Percentiles rank a stretch among this genome's conserved stretches.
phyloP scores from a whole-genome alignment of 192 early-diverging fungal species.

The Spinellus fusiger region DNA sequence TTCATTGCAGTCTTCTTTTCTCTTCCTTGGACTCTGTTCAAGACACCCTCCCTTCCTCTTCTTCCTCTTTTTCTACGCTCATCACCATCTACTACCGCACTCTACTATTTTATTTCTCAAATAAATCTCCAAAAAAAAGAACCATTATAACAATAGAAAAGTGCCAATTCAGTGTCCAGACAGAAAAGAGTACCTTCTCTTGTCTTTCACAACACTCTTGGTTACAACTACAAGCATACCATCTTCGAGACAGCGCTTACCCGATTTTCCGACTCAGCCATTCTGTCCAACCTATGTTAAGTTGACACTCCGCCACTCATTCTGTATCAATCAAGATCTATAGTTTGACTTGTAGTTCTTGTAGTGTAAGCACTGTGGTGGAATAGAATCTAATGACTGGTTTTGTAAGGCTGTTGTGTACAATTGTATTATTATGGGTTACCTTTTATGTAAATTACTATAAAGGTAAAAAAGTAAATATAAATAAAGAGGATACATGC shows the following conservation, averaged over 20 bases:
- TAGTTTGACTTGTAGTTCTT: slow-evolving; percentile 6
- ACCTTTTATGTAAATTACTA: slow-evolving; percentile 18
- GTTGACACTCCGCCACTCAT: background rate
- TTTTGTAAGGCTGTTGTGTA: slow-evolving; percentile 4
- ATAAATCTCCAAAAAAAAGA: no score
- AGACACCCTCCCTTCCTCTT: no score
- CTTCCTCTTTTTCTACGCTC: no score
- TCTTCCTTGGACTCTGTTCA: no score
- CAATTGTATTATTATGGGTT: slow-evolving; percentile 10
- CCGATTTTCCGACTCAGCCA: background rate
- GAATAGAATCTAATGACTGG: background rate
- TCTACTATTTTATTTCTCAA: no score
- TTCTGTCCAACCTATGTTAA: slow-evolving; percentile 4
- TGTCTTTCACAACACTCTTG: background rate
- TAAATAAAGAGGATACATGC: background rate
- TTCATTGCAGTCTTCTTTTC: no score
- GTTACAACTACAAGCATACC: background rate
- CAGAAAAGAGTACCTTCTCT: no score
- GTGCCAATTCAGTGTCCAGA: background rate
- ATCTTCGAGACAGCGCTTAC: background rate
- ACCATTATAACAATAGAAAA: background rate
- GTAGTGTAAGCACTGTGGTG: background rate
- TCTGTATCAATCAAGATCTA: slow-evolving; percentile 2
- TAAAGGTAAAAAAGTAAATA: slow-evolving; percentile 9
- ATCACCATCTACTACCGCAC: no score